These are phyloP conservation scores for Tubosaeta sp. DNA, from an alignment of 768 basidiomycete genomes.

Conservation along the genomic window DNA sequence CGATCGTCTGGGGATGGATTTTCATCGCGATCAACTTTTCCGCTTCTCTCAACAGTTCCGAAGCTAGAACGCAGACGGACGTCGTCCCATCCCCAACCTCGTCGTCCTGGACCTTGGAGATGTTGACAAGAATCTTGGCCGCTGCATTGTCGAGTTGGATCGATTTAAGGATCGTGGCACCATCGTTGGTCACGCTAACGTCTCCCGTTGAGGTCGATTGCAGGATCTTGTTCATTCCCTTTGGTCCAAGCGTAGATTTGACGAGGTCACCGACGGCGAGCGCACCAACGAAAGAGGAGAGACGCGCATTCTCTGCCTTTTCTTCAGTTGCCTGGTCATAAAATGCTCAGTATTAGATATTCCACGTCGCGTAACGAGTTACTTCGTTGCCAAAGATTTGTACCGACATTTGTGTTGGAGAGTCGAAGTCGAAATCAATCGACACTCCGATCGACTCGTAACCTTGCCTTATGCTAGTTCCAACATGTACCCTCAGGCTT, in stretches of 20 bases:
- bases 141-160: slow-evolving; percentile 98
- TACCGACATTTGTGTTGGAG: slow-evolving; percentile 47
- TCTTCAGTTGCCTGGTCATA: slow-evolving; percentile 75
- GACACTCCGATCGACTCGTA: neutral
- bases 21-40: slow-evolving; percentile 89
- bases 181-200: slow-evolving; percentile 97
- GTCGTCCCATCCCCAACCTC: slow-evolving; percentile 98
- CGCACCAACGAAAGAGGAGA: slow-evolving; percentile 96
- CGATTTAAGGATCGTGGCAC: slow-evolving; percentile 95
- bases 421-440: neutral
- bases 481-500: slow-evolving; percentile 8
- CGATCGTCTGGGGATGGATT: slow-evolving; percentile 97
- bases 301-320: slow-evolving; percentile 95
- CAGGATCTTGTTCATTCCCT: slow-evolving; percentile 99
- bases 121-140: slow-evolving; percentile 98
- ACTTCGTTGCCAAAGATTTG: slow-evolving; percentile 70
- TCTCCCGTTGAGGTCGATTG: slow-evolving; percentile 87
- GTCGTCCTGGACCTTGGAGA: slow-evolving; percentile 99
- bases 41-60: slow-evolving; percentile 90
- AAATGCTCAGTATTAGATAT: slow-evolving; percentile 1
- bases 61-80: slow-evolving; percentile 85
- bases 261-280: slow-evolving; percentile 97
- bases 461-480: neutral
- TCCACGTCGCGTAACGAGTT: neutral
- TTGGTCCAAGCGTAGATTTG: slow-evolving; percentile 96